Conservation (phyloP, 2,329 filamentous ascomycete species). For the Trichoderma sp. region DNA sequence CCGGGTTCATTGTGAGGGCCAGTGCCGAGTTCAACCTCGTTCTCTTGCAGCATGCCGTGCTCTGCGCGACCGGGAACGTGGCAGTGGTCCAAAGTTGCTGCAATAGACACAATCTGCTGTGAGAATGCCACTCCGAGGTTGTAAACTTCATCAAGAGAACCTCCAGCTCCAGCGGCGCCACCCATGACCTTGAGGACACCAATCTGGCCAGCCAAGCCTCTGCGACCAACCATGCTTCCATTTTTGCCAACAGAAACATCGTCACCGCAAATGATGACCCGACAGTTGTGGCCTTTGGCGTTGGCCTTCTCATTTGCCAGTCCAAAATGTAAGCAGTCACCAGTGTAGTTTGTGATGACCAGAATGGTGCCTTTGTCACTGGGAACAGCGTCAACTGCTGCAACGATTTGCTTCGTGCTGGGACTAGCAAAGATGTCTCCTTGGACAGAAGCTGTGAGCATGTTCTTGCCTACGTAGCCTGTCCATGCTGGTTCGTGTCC, state of each 20-base stretch:
- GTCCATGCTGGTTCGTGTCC: constrained; percentile 62
- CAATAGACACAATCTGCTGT: constrained; percentile 53
- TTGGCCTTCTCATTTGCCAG: constrained; percentile 57
- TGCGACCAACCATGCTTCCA: constrained; percentile 56
- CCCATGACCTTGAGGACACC: constrained; percentile 58
- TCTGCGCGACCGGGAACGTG: constrained; percentile 54
- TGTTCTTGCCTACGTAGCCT: constrained; percentile 60
- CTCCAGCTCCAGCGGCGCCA: constrained; percentile 47
- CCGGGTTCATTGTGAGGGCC: constrained; percentile 67
- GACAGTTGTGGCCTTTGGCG: constrained; percentile 51
- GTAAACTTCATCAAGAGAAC: constrained; percentile 49
- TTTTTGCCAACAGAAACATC: constrained; percentile 62
- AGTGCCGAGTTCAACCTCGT: constrained; percentile 62
- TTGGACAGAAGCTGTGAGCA: constrained; percentile 59
- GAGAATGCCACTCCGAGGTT: constrained; percentile 49
- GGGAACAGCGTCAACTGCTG: constrained; percentile 55
- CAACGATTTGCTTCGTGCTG: constrained; percentile 60
- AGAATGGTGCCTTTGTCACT: constrained; percentile 55
- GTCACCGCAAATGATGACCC: constrained; percentile 61
- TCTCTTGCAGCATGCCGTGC: constrained; percentile 44
- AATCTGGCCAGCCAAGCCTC: constrained; percentile 61
- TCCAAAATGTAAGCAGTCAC: constrained; percentile 61
- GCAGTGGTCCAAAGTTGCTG: constrained; percentile 59
- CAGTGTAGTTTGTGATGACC: constrained; percentile 64
- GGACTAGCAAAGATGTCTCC: constrained; percentile 65